Percentiles rank a stretch among this genome's conserved stretches.
These are phyloP conservation scores for Starmerella potacharoeniae DNA, from an alignment of 805 yeast genomes.

Conservation along the genomic window DNA sequence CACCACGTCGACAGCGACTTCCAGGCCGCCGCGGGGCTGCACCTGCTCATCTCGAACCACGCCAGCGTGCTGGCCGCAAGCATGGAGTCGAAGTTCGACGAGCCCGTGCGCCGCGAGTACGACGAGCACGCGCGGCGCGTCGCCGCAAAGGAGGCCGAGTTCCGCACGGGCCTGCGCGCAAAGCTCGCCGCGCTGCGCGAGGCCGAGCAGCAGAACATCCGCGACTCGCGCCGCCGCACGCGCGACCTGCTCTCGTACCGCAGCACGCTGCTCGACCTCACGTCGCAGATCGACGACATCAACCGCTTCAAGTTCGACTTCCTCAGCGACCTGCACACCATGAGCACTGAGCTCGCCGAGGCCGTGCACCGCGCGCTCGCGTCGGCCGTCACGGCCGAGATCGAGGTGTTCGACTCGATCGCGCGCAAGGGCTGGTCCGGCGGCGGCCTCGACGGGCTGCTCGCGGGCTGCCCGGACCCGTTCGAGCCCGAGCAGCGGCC, in stretches of 20 bases:
- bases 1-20: conserved; percentile 45
- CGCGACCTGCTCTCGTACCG: conserved; percentile 61
- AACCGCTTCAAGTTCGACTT: conserved; percentile 66
- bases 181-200: conserved; percentile 43
- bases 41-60: conserved; percentile 64
- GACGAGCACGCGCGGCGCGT: conserved; percentile 37
- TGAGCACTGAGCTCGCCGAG: conserved; percentile 52
- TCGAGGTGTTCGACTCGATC: conserved; percentile 67
- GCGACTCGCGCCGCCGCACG: conserved; percentile 46
- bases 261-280: conserved; percentile 52
- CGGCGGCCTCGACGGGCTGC: conserved; percentile 66
- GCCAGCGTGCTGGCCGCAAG: conserved; percentile 56
- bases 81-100: conserved; percentile 43
- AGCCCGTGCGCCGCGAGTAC: conserved; percentile 40
- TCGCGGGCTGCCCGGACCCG: conserved; percentile 57
- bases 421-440: conserved; percentile 82
- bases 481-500: conserved; percentile 28
- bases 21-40: conserved; percentile 63
- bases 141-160: conserved; percentile 39
- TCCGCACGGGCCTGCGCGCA: conserved; percentile 42
- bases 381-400: conserved; percentile 61
- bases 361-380: conserved; percentile 46
- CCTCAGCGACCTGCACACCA: conserved; percentile 49
- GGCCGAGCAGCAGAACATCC: conserved; percentile 51
- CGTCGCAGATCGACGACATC: conserved; percentile 66